phyloP scores from a whole-genome alignment of 1,139 yeast species.

The Candida freyschussii region DNA sequence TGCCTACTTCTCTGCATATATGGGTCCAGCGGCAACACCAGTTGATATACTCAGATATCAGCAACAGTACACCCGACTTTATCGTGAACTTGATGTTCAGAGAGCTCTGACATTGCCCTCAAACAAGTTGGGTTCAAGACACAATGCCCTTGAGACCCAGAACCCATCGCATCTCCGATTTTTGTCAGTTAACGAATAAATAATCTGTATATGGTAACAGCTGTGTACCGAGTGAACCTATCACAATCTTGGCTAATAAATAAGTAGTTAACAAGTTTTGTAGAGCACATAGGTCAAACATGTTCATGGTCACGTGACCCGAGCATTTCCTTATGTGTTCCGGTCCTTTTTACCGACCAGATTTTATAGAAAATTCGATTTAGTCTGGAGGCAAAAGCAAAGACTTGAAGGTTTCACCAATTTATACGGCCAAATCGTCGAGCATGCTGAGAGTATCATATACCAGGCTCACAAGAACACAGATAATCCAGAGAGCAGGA shows the following conservation, averaged over 20 bases:
- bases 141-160: constrained; percentile 3
- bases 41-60: constrained; percentile 14
- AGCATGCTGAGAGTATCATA: too few species aligned
- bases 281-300: too few species aligned
- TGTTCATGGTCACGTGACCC: too few species aligned
- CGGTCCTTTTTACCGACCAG: too few species aligned
- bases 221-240: too few species aligned
- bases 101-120: constrained; percentile 18
- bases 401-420: neutral
- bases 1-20: constrained; percentile 10
- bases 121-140: constrained; percentile 2
- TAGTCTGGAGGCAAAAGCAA: neutral
- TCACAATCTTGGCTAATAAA: too few species aligned
- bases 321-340: too few species aligned
- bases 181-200: constrained; percentile 7
- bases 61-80: constrained; percentile 10
- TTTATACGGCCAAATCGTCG: too few species aligned
- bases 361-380: constrained; percentile 1
- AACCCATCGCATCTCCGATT: constrained; percentile 10
- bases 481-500: too few species aligned
- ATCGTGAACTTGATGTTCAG: constrained; percentile 12
- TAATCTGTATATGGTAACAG: too few species aligned
- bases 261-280: too few species aligned
- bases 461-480: too few species aligned
- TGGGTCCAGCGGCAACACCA: constrained; percentile 9